These are phyloP conservation scores for Chrysoporthe puriensis DNA, from an alignment of 2,329 filamentous ascomycete species.

Conservation along the genomic window DNA sequence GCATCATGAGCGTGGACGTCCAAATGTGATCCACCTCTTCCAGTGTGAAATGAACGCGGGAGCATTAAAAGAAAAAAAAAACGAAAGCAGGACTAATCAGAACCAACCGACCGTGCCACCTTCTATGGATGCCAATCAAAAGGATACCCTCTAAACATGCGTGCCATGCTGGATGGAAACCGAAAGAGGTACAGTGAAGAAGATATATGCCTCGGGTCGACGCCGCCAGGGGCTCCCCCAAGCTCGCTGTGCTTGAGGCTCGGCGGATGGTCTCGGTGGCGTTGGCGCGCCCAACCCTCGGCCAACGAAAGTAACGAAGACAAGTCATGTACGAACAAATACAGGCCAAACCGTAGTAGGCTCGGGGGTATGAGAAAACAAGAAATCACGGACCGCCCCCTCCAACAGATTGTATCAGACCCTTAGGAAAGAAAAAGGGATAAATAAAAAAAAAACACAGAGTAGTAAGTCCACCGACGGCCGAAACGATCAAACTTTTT, in stretches of 20 bases:
- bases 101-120: conserved; percentile 21
- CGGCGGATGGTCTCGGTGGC: not conserved
- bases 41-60: conserved; percentile 16
- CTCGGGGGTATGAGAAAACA: conserved; percentile 20
- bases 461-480: conserved; percentile 10
- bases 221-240: not conserved
- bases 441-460: conserved; percentile 16
- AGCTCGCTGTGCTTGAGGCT: not conserved
- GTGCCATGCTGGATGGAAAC: conserved; percentile 25
- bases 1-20: conserved; percentile 25
- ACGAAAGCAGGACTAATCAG: conserved; percentile 11
- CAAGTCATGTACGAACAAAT: conserved; percentile 26
- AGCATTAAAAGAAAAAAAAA: conserved; percentile 23
- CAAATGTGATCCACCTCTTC: conserved; percentile 26
- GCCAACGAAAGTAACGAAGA: conserved; percentile 23
- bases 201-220: conserved; percentile 13
- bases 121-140: conserved; percentile 30
- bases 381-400: conserved; percentile 22
- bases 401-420: conserved; percentile 15
- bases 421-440: conserved; percentile 17
- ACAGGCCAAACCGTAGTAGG: conserved; percentile 22
- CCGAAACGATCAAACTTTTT: conserved; percentile 13
- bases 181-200: conserved; percentile 15
- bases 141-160: conserved; percentile 28
- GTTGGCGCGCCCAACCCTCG: not conserved